Conservation (phyloP, 208 protist genomes). For the Leishmania mexicana region DNA sequence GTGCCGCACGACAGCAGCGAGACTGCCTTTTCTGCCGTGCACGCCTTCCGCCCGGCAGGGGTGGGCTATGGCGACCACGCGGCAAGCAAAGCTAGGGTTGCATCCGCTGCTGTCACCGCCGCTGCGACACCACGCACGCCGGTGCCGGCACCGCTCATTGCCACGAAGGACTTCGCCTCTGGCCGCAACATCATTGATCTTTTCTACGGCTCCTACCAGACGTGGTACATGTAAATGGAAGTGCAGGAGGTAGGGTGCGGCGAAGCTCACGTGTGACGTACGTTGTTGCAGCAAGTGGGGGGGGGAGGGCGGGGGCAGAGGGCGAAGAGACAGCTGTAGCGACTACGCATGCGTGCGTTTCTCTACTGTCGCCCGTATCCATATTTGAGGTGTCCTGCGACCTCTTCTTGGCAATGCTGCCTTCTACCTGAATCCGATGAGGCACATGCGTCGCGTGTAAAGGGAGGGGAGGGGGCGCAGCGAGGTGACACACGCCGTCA, state of each 20-base stretch:
- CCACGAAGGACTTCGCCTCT: conserved; percentile 27
- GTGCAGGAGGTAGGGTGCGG: not conserved
- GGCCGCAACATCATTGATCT: conserved; percentile 38
- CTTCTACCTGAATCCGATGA: not conserved
- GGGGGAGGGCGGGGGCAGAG: not conserved
- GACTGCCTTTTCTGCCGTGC: not conserved
- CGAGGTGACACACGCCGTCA: not conserved
- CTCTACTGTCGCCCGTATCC: not conserved
- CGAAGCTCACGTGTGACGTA: not conserved
- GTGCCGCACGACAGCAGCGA: not conserved
- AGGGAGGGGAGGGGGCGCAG: not conserved
- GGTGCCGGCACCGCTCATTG: conserved; percentile 13
- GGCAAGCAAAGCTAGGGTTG: conserved; percentile 2
- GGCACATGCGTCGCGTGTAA: not conserved
- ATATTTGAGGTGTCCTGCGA: not conserved
- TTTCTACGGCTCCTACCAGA: conserved; percentile 47
- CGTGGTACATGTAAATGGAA: conserved; percentile 46
- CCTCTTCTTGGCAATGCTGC: not conserved
- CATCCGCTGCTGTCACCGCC: not conserved
- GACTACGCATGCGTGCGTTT: not conserved
- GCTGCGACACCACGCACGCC: conserved; percentile 1
- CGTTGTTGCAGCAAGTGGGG: not conserved
- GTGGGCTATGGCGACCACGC: conserved; percentile 6
- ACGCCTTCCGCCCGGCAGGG: not conserved
- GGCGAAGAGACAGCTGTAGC: not conserved